Conservation (phyloP, 2,329 filamentous ascomycete species). For the Truncatella angustata region DNA sequence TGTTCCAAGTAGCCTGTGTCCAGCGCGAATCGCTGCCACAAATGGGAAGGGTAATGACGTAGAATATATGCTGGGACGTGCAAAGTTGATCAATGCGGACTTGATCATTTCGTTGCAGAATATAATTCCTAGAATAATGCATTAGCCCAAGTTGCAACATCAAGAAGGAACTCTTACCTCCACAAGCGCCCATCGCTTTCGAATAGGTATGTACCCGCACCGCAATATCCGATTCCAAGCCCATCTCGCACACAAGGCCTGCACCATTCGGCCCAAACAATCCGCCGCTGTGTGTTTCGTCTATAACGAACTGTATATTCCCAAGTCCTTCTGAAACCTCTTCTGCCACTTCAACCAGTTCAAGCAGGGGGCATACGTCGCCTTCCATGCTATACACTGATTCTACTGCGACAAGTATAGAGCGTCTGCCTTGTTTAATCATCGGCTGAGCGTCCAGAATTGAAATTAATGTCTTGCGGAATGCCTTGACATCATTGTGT, state of each 20-base stretch:
- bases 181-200: constrained; percentile 46
- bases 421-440: constrained; percentile 25
- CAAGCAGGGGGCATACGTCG: constrained; percentile 37
- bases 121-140: constrained; percentile 18
- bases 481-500: constrained; percentile 39
- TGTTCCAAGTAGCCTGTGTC: too few relatives aligned
- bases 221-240: constrained; percentile 48
- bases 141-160: neutral
- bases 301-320: constrained; percentile 49
- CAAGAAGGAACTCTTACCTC: constrained; percentile 17
- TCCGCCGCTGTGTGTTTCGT: constrained; percentile 55
- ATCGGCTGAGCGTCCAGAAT: constrained; percentile 28
- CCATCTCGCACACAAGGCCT: constrained; percentile 48
- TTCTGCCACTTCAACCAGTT: constrained; percentile 34
- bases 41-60: too few relatives aligned
- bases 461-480: constrained; percentile 33
- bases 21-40: too few relatives aligned
- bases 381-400: constrained; percentile 48
- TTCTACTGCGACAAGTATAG: constrained; percentile 39
- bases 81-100: constrained; percentile 16
- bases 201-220: constrained; percentile 50
- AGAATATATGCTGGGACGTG: too few relatives aligned
- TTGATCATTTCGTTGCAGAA: constrained; percentile 15
- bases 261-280: constrained; percentile 46
- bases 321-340: constrained; percentile 30